phyloP scores from a whole-genome alignment of 2,329 filamentous ascomycete genomes.

The Rhytidhysteron rufulum region DNA sequence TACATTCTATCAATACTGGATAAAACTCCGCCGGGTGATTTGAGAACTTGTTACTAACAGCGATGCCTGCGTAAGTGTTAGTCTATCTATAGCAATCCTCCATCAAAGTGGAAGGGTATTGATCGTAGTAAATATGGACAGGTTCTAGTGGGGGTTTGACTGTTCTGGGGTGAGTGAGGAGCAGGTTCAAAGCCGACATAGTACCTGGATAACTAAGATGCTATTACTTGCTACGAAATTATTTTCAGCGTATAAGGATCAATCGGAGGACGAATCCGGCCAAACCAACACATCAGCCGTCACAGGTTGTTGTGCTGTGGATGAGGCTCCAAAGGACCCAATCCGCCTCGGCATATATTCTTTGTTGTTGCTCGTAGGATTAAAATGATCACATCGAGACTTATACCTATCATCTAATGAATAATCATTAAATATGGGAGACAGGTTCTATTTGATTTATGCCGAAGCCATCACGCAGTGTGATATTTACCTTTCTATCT shows the following conservation, averaged over 20 bases:
- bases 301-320: not conserved
- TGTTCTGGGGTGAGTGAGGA: constrained; percentile 25
- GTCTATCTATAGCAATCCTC: not conserved
- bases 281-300: too few relatives aligned
- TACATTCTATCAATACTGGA: constrained; percentile 41
- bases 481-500: too few relatives aligned
- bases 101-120: constrained; percentile 35
- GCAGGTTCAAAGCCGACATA: not conserved
- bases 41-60: constrained; percentile 51
- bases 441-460: too few relatives aligned
- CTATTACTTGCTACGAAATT: not conserved
- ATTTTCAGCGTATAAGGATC: not conserved
- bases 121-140: constrained; percentile 49
- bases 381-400: too few relatives aligned
- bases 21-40: constrained; percentile 48
- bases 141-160: constrained; percentile 46
- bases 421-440: too few relatives aligned
- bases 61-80: constrained; percentile 36
- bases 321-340: not conserved
- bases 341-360: too few relatives aligned
- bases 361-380: too few relatives aligned
- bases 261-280: not conserved
- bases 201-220: not conserved
- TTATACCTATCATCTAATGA: too few relatives aligned
- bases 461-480: too few relatives aligned